These are phyloP conservation scores for Fusarium sp. DNA, from an alignment of 2,329 filamentous ascomycete species.

Conservation along the genomic window DNA sequence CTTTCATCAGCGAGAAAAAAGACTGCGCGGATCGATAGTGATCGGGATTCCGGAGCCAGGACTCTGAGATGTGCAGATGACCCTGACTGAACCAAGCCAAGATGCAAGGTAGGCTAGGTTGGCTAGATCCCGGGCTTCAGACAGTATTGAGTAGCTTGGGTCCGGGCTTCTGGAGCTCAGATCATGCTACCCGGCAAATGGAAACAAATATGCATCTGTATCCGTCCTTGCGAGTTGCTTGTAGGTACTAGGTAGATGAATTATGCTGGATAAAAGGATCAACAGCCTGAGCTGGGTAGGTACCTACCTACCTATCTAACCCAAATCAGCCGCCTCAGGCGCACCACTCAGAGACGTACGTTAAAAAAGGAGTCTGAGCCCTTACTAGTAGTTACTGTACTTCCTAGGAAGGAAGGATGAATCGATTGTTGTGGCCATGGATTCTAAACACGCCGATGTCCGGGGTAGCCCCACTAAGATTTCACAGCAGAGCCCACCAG, in stretches of 20 bases:
- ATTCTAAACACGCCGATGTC: constrained; percentile 45
- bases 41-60: neutral
- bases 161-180: constrained; percentile 23
- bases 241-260: neutral
- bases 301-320: neutral
- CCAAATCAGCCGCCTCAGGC: constrained; percentile 38
- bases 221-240: neutral
- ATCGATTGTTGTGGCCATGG: neutral
- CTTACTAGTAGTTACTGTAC: neutral
- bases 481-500: constrained; percentile 26
- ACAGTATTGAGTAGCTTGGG: constrained; percentile 4
- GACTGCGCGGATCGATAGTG: neutral
- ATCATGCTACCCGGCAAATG: constrained; percentile 18
- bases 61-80: constrained; percentile 13
- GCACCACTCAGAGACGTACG: constrained; percentile 42
- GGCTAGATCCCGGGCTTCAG: constrained; percentile 13
- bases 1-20: neutral
- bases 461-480: constrained; percentile 46
- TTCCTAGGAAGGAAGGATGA: neutral
- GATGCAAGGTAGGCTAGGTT: neutral
- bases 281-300: constrained; percentile 15
- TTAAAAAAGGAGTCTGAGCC: constrained; percentile 7
- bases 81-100: neutral
- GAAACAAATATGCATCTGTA: neutral
- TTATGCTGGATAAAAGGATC: constrained; percentile 42